Evolutionary conservation across 139 green algal genomes (phyloP).

Genomic region (Picochlorum sp.): DNA sequence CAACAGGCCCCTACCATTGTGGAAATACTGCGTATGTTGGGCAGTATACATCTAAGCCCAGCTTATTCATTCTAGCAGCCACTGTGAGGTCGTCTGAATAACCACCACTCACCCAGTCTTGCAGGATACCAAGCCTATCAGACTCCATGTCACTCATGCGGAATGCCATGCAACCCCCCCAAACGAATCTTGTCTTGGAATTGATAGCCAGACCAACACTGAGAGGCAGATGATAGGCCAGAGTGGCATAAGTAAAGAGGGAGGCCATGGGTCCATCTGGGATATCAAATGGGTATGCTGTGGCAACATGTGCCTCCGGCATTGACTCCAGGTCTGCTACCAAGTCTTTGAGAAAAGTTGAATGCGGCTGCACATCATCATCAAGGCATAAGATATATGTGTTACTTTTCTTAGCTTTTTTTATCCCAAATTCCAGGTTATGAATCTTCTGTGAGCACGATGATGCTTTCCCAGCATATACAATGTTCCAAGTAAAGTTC

Average conservation of each 20-base stretch:
- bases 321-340: constrained; percentile 54
- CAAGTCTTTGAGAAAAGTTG: constrained; percentile 39
- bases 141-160: constrained; percentile 28
- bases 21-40: constrained; percentile 62
- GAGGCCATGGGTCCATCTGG: constrained; percentile 10
- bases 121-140: constrained; percentile 33
- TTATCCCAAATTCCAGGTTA: constrained; percentile 46
- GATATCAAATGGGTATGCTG: constrained; percentile 86
- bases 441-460: constrained; percentile 66
- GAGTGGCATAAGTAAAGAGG: constrained; percentile 40
- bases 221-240: constrained; percentile 72
- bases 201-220: constrained; percentile 57
- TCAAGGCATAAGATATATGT: constrained; percentile 80
- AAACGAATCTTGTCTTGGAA: constrained; percentile 58
- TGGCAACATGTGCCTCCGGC: constrained; percentile 44
- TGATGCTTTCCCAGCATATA: constrained; percentile 28
- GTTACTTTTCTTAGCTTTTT: background rate
- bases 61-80: constrained; percentile 43
- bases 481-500: constrained; percentile 12
- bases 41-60: constrained; percentile 42
- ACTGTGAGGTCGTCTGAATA: constrained; percentile 89
- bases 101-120: constrained; percentile 58
- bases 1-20: too few species aligned
- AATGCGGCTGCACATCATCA: constrained; percentile 80
- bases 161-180: constrained; percentile 86